Evolutionary conservation across 2,329 filamentous ascomycete species (phyloP), one percentile per base, ranked within the genome.

Genomic region (Raffaelea albimanens): DNA sequence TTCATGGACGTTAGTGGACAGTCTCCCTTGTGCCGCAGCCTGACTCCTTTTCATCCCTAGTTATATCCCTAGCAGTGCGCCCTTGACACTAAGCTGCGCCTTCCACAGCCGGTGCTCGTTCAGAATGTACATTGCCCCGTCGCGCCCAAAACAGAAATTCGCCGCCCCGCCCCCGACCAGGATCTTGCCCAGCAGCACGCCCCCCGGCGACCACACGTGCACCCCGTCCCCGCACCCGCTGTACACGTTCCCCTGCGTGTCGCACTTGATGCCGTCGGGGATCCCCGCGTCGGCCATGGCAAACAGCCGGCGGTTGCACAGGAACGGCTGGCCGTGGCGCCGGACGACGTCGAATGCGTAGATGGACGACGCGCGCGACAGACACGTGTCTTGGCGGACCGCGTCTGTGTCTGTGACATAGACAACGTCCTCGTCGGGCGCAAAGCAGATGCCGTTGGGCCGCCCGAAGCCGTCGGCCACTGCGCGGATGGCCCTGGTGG

Each of bases 291-390:
- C 63, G 2, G 68, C 67, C 52, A 69, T 71, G 3, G 75, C 69
- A 52, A 80, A 80, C 0, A 76, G 56, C 18, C 73, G 68, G 43
- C 67, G 67, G 54, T 76, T 76, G 1, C 56, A 54, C 5, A 78
- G 59, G 46, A 71, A 71, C 0, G 64, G 64, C 11, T 65, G 58
- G 3, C 56, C 62, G 13, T 58, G 53, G 19, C 61, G 59, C 2
- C 44, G 56, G 2, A 62, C 50, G 5, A 78, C 57, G 54, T 76
- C 72, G 48, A 69, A 75, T 0, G 72, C 70, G 46, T 76, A 76
- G 4, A 70, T 69, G 4, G 33, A 25, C 25, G 13, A 3, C 3
- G 19, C 31, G n/a, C 14, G n/a, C 34, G 14, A 19, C 18, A 38
- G n/a, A 5, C 18, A 43, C 13, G 19, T 63, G 48, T 62, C 61